Conservation (phyloP, 495 filamentous ascomycete genomes). For the Friedmanniomyces endolithicus region DNA sequence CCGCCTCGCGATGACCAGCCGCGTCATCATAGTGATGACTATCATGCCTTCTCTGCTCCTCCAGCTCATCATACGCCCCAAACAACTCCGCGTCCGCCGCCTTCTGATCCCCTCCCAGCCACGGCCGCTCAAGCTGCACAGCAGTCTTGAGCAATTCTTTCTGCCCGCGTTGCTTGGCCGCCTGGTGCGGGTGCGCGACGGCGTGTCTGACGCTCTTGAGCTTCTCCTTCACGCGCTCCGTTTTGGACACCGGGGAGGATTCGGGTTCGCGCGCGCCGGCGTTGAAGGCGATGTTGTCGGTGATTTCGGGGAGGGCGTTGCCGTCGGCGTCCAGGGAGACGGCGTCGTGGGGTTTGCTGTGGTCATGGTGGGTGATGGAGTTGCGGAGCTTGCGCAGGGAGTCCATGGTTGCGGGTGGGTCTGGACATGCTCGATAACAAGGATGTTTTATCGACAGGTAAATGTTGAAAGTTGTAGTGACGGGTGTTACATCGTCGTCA, state of each 20-base stretch:
- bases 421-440: background rate
- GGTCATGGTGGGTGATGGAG: background rate
- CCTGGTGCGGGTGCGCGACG: conserved; percentile 3
- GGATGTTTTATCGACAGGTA: no score
- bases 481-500: no score
- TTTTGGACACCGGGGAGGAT: background rate
- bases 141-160: background rate
- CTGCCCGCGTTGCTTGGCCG: background rate
- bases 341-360: background rate
- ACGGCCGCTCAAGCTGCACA: conserved; percentile 16
- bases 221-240: background rate
- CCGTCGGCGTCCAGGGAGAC: background rate
- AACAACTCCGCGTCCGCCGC: conserved; percentile 14
- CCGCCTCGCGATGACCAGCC: no score
- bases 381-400: background rate
- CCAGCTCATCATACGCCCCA: conserved; percentile 18
- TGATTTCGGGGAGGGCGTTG: background rate
- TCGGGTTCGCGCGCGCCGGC: background rate
- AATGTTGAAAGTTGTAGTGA: no score
- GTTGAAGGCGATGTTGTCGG: conserved; percentile 2
- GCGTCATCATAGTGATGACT: background rate
- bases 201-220: conserved; percentile 1
- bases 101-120: conserved; percentile 4
- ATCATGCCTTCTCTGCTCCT: background rate
- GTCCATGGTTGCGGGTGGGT: background rate